These are phyloP conservation scores for Blakeslea trispora DNA, from an alignment of 371 early-diverging fungal species.

Conservation along the genomic window DNA sequence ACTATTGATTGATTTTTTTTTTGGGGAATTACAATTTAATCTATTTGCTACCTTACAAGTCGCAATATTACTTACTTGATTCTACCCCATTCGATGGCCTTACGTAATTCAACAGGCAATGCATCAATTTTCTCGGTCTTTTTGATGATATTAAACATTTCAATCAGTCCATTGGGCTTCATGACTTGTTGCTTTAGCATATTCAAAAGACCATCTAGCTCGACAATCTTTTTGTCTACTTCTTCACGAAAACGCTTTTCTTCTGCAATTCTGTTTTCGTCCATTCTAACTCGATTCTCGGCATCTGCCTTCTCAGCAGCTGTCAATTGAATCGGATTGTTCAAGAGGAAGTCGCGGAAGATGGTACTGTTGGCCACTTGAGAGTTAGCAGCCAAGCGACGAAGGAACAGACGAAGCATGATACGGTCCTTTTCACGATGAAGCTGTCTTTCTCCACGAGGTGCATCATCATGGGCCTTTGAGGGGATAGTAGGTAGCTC, in stretches of 20 bases:
- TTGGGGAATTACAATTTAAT: too few species aligned
- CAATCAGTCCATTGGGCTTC: slow-evolving; percentile 52
- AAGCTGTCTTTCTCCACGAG: slow-evolving; percentile 18
- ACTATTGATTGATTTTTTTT: too few species aligned
- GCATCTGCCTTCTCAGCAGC: slow-evolving; percentile 48
- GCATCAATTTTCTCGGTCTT: slow-evolving; percentile 41
- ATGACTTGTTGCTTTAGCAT: slow-evolving; percentile 56
- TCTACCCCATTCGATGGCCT: slow-evolving; percentile 65
- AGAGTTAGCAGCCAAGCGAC: slow-evolving; percentile 40
- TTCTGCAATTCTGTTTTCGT: slow-evolving; percentile 48
- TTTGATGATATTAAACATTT: slow-evolving; percentile 46
- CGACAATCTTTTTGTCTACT: slow-evolving; percentile 54
- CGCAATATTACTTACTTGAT: slow-evolving; percentile 42
- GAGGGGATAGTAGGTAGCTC: slow-evolving; percentile 37
- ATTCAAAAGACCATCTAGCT: slow-evolving; percentile 52
- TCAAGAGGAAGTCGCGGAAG: slow-evolving; percentile 51
- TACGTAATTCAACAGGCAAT: slow-evolving; percentile 52
- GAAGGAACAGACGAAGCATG: slow-evolving; percentile 50
- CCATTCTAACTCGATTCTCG: slow-evolving; percentile 37
- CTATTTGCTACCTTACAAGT: too few species aligned
- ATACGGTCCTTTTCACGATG: slow-evolving; percentile 61
- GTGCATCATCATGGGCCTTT: slow-evolving; percentile 23
- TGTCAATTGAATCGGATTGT: slow-evolving; percentile 45
- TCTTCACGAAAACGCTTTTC: slow-evolving; percentile 48
- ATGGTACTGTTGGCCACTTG: slow-evolving; percentile 38